Conservation (phyloP, 2,329 filamentous ascomycete species). For the Cryphonectria nitschkei region DNA sequence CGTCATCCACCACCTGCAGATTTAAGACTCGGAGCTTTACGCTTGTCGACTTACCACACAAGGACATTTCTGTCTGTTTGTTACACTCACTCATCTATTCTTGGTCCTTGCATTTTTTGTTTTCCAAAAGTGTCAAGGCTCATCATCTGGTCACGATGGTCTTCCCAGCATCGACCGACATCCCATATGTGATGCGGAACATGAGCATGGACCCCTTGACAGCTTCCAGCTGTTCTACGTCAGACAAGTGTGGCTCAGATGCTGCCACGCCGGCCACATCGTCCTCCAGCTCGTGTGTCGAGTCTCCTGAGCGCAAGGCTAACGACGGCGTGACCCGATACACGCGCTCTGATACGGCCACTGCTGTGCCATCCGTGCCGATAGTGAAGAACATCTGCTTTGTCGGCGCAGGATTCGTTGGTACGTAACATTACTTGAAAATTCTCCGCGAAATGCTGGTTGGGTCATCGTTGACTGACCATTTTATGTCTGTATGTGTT, state of each 20-base stretch:
- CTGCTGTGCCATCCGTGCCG: conserved; percentile 4
- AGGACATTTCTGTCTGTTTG: neutral
- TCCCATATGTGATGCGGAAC: conserved; percentile 14
- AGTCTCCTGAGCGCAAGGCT: conserved; percentile 34
- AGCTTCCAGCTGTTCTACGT: conserved; percentile 12
- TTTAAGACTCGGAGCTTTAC: neutral
- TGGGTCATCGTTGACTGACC: too few species aligned
- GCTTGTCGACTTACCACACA: neutral
- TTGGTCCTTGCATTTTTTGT: neutral
- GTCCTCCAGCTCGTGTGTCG: conserved; percentile 33
- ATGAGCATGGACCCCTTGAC: conserved; percentile 31
- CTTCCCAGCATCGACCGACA: neutral
- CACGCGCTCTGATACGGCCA: conserved; percentile 16
- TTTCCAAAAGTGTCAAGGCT: neutral
- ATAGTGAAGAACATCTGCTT: conserved; percentile 52
- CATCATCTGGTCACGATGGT: conserved; percentile 11
- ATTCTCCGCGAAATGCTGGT: neutral
- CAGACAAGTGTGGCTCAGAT: conserved; percentile 22
- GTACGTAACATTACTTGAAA: conserved; percentile 40
- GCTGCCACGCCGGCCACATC: conserved; percentile 32
- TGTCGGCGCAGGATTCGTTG: conserved; percentile 63
- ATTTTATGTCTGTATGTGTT: too few species aligned
- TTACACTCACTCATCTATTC: too few species aligned
- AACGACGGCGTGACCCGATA: conserved; percentile 1
- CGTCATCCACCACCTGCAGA: neutral